Conservation (phyloP, 108 stramenopile species). For the Seminavis robusta region DNA sequence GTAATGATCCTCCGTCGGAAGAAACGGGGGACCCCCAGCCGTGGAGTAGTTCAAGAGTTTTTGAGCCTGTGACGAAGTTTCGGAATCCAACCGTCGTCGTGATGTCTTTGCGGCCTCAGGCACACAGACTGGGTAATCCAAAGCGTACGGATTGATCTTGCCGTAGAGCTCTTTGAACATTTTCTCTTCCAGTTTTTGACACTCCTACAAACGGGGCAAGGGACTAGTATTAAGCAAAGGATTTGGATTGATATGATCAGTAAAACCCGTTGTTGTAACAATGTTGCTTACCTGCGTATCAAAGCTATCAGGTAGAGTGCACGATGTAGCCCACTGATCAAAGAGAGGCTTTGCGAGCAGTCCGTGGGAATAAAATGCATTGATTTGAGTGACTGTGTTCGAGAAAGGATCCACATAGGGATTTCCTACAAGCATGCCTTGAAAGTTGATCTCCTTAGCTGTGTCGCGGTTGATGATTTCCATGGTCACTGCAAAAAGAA, state of each 20-base stretch:
- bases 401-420: slow-evolving; percentile 48
- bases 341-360: slow-evolving; percentile 53
- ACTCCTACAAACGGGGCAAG: slow-evolving; percentile 8
- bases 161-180: slow-evolving; percentile 34
- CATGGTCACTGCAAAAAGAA: slow-evolving; percentile 21
- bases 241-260: not conserved
- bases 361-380: slow-evolving; percentile 54
- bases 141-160: slow-evolving; percentile 66
- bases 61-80: slow-evolving; percentile 3
- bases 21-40: slow-evolving; percentile 17
- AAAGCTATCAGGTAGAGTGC: not conserved
- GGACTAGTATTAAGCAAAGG: not conserved
- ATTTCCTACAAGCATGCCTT: slow-evolving; percentile 57
- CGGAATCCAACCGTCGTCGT: not conserved
- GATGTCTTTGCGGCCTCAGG: slow-evolving; percentile 17
- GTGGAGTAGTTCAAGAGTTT: slow-evolving; percentile 1
- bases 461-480: slow-evolving; percentile 30
- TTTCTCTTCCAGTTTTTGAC: slow-evolving; percentile 14
- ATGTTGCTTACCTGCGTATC: not conserved
- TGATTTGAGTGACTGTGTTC: slow-evolving; percentile 44
- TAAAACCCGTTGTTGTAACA: not conserved
- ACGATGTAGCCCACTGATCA: slow-evolving; percentile 20
- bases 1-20: slow-evolving; percentile 34
- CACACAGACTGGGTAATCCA: slow-evolving; percentile 71
- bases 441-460: slow-evolving; percentile 30